Conservation (phyloP, 129 eudicot species). For the Oenanthe sinensis region DNA sequence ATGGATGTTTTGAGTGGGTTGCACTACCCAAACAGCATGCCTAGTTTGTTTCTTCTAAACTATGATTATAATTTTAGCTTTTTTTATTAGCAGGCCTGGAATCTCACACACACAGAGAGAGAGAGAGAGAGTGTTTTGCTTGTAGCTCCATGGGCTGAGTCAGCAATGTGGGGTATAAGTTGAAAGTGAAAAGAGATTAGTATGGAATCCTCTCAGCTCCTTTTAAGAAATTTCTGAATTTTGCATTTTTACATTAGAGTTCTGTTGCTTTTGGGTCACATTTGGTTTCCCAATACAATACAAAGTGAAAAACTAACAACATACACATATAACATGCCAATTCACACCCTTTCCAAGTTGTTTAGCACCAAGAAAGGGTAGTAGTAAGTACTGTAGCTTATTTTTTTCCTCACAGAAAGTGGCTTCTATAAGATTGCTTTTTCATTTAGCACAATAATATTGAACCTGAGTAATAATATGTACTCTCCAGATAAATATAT, state of each 20-base stretch:
- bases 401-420: conserved; percentile 39
- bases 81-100: conserved; percentile 46
- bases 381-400: neutral
- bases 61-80: conserved; percentile 34
- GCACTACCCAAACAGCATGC: conserved; percentile 57
- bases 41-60: conserved; percentile 30
- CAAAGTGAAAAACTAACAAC: conserved; percentile 26
- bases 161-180: conserved; percentile 38
- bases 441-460: conserved; percentile 19
- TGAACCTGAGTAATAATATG: conserved; percentile 14
- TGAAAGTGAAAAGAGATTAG: conserved; percentile 38
- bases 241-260: conserved; percentile 9
- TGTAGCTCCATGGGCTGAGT: conserved; percentile 16
- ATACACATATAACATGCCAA: neutral
- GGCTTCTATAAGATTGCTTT: conserved; percentile 43
- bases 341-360: neutral
- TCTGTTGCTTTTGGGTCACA: conserved; percentile 25
- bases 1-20: conserved; percentile 36
- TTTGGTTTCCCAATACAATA: conserved; percentile 25
- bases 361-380: conserved; percentile 24
- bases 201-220: conserved; percentile 18
- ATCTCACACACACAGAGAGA: too few relatives aligned
- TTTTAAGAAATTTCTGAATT: conserved; percentile 22
- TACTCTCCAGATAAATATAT: conserved; percentile 27
- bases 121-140: conserved; percentile 7